Base-by-base conservation (phyloP, 2,329 filamentous ascomycete species). In the Lecanosticta acicola region DNA sequence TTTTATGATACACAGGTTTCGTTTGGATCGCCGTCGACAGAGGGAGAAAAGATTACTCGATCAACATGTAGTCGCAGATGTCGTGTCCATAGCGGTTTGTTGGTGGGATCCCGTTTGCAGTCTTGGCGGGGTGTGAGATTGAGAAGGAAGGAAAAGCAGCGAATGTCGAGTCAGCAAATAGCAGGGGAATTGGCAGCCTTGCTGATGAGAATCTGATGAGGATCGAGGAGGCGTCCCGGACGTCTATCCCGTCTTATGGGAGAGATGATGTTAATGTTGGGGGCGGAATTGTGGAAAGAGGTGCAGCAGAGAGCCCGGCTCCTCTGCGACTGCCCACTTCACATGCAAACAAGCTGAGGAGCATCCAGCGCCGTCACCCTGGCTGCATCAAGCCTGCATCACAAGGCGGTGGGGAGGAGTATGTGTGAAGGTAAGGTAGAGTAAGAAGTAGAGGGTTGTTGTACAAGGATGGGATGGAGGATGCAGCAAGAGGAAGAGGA, bases 231-330 rank as follows among this genome's bases (percentile, higher is more conserved):
- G 11, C 24, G 24, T 29, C 24, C 11, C 24, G 24, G 24, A 29
- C 24, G 24, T 29, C 5, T 5, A 29, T n/a, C n/a, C n/a, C n/a
- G n/a, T n/a, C n/a, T n/a, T n/a, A n/a, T n/a, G 24, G 24, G 11
- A 29, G 24, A 29, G 24, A 29, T 29, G 5, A 29, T 29, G 7
- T 5, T 29, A 29, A 29, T 29, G 24, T 29, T 5, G 24, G 24
- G 11, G 24, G 24, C 24, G 24, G 24, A n/a, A n/a, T n/a, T n/a
- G n/a, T n/a, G n/a, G n/a, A n/a, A n/a, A n/a, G n/a, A n/a, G n/a
- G 5, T 29, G 24, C 24, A 29, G 24, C 24, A 21, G 19, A 37
- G 41, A 44, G 41, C 4, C 41, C 41, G 39, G 41, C 41, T 44
- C 41, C 39, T 19, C 24, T 29, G 24, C 24, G 24, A 11, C 11